Evolutionary conservation across 345 rosid species (phyloP), one percentile per base, ranked within the genome.

Genomic region (Euphorbia lathyris): DNA sequence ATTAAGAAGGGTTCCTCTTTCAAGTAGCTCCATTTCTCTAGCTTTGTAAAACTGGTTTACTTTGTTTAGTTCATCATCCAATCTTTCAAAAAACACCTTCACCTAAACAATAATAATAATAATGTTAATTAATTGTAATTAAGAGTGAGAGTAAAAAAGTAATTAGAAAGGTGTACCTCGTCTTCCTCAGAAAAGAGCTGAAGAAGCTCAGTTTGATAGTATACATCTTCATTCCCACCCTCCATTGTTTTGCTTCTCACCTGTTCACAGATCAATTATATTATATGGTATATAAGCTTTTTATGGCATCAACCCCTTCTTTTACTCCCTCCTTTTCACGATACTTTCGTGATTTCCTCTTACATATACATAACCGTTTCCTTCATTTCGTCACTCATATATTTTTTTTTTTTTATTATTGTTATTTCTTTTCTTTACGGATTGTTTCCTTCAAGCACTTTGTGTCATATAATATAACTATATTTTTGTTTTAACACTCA

Each of bases 101-200:
- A 86, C 92, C 99, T 95, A 10, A 34, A 34, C 7, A 34, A 34
- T 34, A 34, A 34, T 34, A 7, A 34, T 34, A n/a, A n/a, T n/a
- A n/a, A n/a, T n/a, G n/a, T n/a, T n/a, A n/a, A n/a, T n/a, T n/a
- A n/a, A n/a, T n/a, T n/a, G n/a, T n/a, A n/a, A n/a, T n/a, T n/a
- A n/a, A n/a, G n/a, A n/a, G n/a, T n/a, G n/a, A n/a, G n/a, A n/a
- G n/a, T n/a, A n/a, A n/a, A n/a, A n/a, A n/a, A n/a, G n/a, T n/a
- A n/a, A n/a, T n/a, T n/a, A n/a, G n/a, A 10, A 11, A 7, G 25
- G 19, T 1, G 23, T 82, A 93, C 99, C 96, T 90, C 98, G 68
- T 95, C 97, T 83, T 92, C 99, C 77, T 88, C 98, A 0, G 97
- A 87, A 71, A 95, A 95, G 64, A 92, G 69, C 72, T 95, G 97